Evolutionary conservation across 108 stramenopile genomes (phyloP).

Genomic region (Craspedostauros australis): DNA sequence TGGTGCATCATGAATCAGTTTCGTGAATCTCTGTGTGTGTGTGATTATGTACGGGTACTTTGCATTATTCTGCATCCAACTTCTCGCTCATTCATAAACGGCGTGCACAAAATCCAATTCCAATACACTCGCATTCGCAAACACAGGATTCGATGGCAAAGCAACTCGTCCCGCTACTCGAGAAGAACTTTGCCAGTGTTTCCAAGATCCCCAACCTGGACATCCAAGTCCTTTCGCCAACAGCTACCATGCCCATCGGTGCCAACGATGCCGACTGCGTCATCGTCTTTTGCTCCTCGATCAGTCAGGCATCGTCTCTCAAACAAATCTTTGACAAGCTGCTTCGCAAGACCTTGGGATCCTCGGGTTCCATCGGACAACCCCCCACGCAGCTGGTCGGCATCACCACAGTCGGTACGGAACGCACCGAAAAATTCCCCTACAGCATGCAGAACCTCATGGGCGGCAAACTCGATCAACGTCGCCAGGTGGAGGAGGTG

Average conservation of each 20-base stretch:
- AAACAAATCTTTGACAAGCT: slow-evolving; percentile 52
- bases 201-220: slow-evolving; percentile 38
- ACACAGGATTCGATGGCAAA: slow-evolving; percentile 33
- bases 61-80: too few relatives aligned
- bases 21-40: too few relatives aligned
- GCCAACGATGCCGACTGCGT: slow-evolving; percentile 56
- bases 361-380: slow-evolving; percentile 31
- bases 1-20: too few relatives aligned
- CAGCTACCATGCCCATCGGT: slow-evolving; percentile 61
- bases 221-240: slow-evolving; percentile 45
- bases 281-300: slow-evolving; percentile 53
- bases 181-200: slow-evolving; percentile 9
- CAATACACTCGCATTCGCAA: slow-evolving; percentile 7
- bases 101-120: slow-evolving; percentile 13
- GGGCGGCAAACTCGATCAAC: slow-evolving; percentile 65
- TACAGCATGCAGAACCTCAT: slow-evolving; percentile 75
- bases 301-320: slow-evolving; percentile 32
- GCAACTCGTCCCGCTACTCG: slow-evolving; percentile 40
- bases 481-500: slow-evolving; percentile 64
- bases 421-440: slow-evolving; percentile 65
- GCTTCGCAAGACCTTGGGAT: slow-evolving; percentile 46
- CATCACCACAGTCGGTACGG: slow-evolving; percentile 70
- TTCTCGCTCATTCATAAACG: too few relatives aligned
- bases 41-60: too few relatives aligned
- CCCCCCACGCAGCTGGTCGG: slow-evolving; percentile 77